Conservation (phyloP, 2,329 filamentous ascomycete species). For the Trichoderma sp. region DNA sequence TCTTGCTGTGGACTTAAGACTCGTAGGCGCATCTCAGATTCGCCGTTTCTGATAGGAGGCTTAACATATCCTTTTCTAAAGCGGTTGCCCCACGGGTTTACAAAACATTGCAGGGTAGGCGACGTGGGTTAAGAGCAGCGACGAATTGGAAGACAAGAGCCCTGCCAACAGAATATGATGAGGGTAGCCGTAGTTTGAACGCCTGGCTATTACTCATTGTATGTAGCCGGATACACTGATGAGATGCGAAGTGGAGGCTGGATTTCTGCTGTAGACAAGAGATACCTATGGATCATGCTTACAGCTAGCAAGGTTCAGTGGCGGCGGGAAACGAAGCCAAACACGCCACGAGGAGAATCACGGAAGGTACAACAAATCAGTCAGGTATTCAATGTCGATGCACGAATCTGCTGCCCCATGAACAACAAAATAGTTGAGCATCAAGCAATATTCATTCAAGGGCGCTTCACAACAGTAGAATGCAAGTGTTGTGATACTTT, state of each 20-base stretch:
- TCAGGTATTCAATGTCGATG: neutral
- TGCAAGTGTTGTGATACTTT: neutral
- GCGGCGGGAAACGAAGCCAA: neutral
- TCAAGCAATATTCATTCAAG: neutral
- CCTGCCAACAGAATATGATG: neutral
- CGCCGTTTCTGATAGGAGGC: neutral
- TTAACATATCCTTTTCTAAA: neutral
- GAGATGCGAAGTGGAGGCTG: neutral
- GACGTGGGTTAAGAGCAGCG: neutral
- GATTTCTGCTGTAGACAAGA: neutral
- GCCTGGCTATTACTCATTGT: neutral
- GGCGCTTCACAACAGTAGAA: neutral
- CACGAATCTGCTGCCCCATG: neutral
- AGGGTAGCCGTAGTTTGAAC: neutral
- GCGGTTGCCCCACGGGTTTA: neutral
- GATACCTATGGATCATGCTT: neutral
- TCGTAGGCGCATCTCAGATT: neutral
- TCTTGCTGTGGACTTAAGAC: neutral
- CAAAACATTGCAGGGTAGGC: neutral
- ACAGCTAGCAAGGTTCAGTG: neutral
- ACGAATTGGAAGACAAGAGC: neutral
- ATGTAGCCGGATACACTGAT: neutral
- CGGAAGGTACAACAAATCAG: neutral
- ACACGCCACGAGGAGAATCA: neutral
- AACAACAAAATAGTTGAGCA: neutral